Percentiles rank a stretch among this genome's conserved stretches.
Conservation (phyloP, 129 eudicot species). For the Pseudognaphalium luteoalbum region DNA sequence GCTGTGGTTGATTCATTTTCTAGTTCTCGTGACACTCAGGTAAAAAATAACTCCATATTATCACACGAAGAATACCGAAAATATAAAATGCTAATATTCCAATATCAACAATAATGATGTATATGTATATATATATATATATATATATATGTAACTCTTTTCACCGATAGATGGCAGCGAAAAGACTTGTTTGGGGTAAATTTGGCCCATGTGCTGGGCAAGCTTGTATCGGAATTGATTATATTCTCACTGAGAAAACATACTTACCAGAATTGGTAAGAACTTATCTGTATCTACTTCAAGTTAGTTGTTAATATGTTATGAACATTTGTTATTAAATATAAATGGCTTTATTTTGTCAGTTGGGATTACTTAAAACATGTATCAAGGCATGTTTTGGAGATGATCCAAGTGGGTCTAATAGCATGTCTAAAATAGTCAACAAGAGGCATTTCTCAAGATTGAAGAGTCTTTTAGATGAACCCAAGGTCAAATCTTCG, state of each 20-base stretch:
- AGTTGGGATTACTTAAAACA: slow-evolving; percentile 50
- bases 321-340: neutral
- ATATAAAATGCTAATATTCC: neutral
- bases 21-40: slow-evolving; percentile 45
- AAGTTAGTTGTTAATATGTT: too few relatives aligned
- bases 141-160: neutral
- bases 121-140: too few relatives aligned
- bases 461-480: slow-evolving; percentile 55
- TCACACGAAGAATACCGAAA: neutral
- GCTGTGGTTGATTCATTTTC: slow-evolving; percentile 64
- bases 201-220: slow-evolving; percentile 85
- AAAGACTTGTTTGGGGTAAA: slow-evolving; percentile 66
- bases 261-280: slow-evolving; percentile 52
- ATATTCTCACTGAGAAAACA: slow-evolving; percentile 59
- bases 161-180: slow-evolving; percentile 45
- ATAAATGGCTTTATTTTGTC: neutral
- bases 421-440: slow-evolving; percentile 51
- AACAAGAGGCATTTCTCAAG: slow-evolving; percentile 63
- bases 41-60: slow-evolving; percentile 1
- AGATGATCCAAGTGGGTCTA: slow-evolving; percentile 51
- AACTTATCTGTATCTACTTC: neutral
- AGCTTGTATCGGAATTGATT: slow-evolving; percentile 76
- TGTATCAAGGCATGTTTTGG: slow-evolving; percentile 49
- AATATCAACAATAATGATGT: neutral
- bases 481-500: slow-evolving; percentile 56